Evolutionary conservation across 345 rosid genomes (phyloP), one percentile per base, ranked within the genome.

Genomic region (Moringa oleifera): DNA sequence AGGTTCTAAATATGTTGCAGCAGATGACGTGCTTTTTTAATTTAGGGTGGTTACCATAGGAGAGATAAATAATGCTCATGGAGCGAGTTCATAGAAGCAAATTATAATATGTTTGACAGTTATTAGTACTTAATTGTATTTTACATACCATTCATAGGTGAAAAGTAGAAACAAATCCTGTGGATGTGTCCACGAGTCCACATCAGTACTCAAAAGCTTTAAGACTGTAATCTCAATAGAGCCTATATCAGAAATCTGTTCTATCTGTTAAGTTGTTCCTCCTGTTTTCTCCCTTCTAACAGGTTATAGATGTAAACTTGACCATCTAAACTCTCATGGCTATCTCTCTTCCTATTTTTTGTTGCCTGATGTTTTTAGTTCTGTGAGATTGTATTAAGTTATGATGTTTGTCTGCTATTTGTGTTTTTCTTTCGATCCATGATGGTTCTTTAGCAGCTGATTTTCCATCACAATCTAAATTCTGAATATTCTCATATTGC

Each of bases 401-500:
- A 41, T 41, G 1, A 41, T 41, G 12, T 41, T 11, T 41, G 2
- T 15, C 2, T 7, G 47, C 12, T 7, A 9, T 41, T 41, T 41
- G 2, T 11, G 2, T 41, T 41, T 15, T 15, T 41, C 17, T 41
- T 41, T 41, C 47, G 1, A 7, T 41, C 17, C 13, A 41, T 41
- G 47, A 15, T 41, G 6, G 47, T 41, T 41, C 47, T 41, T 16
- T 7, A 41, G 47, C 47, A 41, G 47, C 12, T 41, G 47, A 15
- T 41, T 41, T 41, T 41, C 33, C 13, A 11, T 15, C 12, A 41
- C 17, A n/a, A 41, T 41, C 47, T 41, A 41, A 7, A 16, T 41
- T 41, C 17, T 41, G 47, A 41, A 7, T 41, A 41, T 41, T 41
- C 13, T 5, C 47, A 4, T 61, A 62, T 25, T 69, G 83, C 88